Conservation (phyloP, 805 yeast species). For the Saturnispora dispora region DNA sequence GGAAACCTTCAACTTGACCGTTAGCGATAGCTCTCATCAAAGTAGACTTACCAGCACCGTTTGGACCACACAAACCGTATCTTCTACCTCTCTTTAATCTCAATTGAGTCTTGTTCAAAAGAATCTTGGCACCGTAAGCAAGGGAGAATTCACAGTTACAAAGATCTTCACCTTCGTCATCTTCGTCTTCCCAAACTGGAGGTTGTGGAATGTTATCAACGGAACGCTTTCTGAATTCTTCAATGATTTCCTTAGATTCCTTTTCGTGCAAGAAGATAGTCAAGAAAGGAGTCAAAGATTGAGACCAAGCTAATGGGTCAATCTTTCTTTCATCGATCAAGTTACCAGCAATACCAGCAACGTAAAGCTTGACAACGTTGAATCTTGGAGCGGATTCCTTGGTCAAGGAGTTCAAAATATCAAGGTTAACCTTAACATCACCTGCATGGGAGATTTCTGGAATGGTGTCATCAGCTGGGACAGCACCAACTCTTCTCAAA, state of each 20-base stretch:
- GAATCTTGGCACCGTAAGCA: constrained; percentile 99
- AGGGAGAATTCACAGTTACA: constrained; percentile 99
- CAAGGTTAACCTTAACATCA: constrained; percentile 83
- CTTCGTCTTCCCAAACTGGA: constrained; percentile 83
- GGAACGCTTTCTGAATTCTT: constrained; percentile 91
- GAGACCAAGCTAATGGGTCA: constrained; percentile 87
- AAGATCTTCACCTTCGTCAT: constrained; percentile 98
- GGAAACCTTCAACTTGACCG: constrained; percentile 99
- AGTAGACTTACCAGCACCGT: constrained; percentile 98
- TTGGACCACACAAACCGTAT: constrained; percentile 98
- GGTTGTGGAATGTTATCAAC: constrained; percentile 97
- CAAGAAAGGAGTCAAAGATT: constrained; percentile 84
- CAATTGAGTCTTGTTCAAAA: constrained; percentile 98
- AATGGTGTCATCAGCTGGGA: constrained; percentile 77
- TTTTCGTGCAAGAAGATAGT: constrained; percentile 92
- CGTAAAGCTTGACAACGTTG: constrained; percentile 65
- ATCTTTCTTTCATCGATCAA: constrained; percentile 96
- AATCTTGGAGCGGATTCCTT: constrained; percentile 69
- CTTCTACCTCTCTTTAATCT: constrained; percentile 98
- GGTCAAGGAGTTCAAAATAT: constrained; percentile 66
- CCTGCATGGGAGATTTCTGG: constrained; percentile 99
- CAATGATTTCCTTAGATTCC: constrained; percentile 83
- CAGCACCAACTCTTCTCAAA: constrained; percentile 97
- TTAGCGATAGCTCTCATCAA: constrained; percentile 94
- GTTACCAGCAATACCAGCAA: constrained; percentile 97